phyloP scores from a whole-genome alignment of 768 basidiomycete species.

The Dentipellis sp. region DNA sequence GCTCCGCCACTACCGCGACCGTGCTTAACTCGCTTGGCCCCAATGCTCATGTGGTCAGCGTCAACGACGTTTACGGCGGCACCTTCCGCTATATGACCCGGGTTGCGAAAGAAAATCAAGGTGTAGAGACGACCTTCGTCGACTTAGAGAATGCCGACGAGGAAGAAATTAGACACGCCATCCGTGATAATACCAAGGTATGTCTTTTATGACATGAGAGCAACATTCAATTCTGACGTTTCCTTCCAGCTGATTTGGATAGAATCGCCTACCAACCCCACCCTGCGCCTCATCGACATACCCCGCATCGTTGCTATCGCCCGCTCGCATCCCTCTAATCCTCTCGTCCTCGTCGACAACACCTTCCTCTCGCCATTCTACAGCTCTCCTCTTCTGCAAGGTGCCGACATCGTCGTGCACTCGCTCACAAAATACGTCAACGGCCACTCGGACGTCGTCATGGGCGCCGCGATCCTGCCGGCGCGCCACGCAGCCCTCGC shows the following conservation, averaged over 20 bases:
- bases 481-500: slow-evolving; percentile 37
- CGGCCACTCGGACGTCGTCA: slow-evolving; percentile 90
- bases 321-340: slow-evolving; percentile 48
- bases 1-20: slow-evolving; percentile 79
- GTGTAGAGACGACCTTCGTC: slow-evolving; percentile 65
- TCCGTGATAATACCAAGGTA: slow-evolving; percentile 78
- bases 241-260: slow-evolving; percentile 76
- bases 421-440: slow-evolving; percentile 86
- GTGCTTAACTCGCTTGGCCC: slow-evolving; percentile 68
- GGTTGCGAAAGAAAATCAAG: slow-evolving; percentile 57
- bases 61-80: slow-evolving; percentile 93
- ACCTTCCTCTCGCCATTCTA: slow-evolving; percentile 93
- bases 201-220: slow-evolving; percentile 11
- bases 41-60: slow-evolving; percentile 71
- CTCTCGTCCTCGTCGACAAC: slow-evolving; percentile 86
- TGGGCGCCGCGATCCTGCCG: slow-evolving; percentile 76
- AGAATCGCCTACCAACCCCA: slow-evolving; percentile 93
- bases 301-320: slow-evolving; percentile 58
- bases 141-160: slow-evolving; percentile 70
- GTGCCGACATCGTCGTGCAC: slow-evolving; percentile 84
- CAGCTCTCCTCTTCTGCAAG: slow-evolving; percentile 74
- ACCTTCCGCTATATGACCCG: slow-evolving; percentile 77
- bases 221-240: background rate
- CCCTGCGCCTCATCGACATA: slow-evolving; percentile 80
- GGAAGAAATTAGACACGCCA: slow-evolving; percentile 50